Base-by-base conservation (phyloP, 345 rosid species). In the Psidium guajava region DNA sequence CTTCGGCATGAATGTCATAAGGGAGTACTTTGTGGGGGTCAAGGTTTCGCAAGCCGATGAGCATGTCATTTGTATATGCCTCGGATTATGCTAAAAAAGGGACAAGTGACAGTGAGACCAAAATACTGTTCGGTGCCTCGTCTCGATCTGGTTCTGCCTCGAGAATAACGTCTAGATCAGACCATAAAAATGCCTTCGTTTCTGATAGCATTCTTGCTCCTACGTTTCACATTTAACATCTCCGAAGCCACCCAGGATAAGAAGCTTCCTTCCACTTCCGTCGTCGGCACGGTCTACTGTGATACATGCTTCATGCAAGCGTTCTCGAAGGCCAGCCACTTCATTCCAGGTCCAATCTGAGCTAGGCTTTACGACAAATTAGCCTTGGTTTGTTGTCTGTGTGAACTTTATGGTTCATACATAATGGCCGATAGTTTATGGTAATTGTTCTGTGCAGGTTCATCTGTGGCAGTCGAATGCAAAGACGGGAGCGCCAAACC, bases 231-330 rank as follows among this genome's bases (percentile, higher is more conserved):
- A 13, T 9, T 16, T 73, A 47, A 64, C 51, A 27, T 57, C 32
- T 87, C 93, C n/a, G 91, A 90, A 22, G 91, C 87, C 44, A 83
- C 83, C 14, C 88, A 82, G 75, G 77, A 73, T 32, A 88, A 86
- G 86, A 92, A 88, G 83, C 93, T 82, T 86, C 91, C 92, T 83
- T 89, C 95, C 81, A 93, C 98, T 1, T 86, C 91, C 59, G 95
- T 94, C 50, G 96, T 97, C 50, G 98, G 99, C 52, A 94, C 96
- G 83, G 98, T 95, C 58, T 95, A 90, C 91, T 97, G 99, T 53
- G 98, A 95, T 89, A 95, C 98, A 20, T 95, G 99, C 88, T 94
- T 94, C 91, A 94, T 86, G 18, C 73, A 89, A 52, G 91, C 84
- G 61, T 89, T 93, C 91, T 89, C 98, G 0, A 92, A 85, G 89